A percentile compares a stretch with the other conserved stretches of the same genome.
These are phyloP conservation scores for Paecilomyces fulvus DNA, from an alignment of 2,329 filamentous ascomycete genomes.

Conservation along the genomic window DNA sequence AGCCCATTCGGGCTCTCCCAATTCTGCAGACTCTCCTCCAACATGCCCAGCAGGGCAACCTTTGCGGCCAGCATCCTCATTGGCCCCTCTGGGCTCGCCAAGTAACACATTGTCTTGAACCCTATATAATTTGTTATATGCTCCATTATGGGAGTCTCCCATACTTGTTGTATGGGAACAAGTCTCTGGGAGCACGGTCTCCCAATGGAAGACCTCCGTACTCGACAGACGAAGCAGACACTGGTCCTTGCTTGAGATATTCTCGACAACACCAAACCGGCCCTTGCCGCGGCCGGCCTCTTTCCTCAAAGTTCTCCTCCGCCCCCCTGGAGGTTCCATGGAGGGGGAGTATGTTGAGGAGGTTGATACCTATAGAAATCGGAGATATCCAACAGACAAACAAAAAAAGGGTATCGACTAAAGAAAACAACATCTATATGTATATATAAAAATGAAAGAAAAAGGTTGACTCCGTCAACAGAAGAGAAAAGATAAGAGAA, in stretches of 20 bases:
- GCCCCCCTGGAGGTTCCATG: too few species aligned
- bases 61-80: background rate
- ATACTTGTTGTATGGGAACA: background rate
- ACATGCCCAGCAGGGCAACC: background rate
- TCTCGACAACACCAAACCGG: too few species aligned
- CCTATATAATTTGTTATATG: background rate
- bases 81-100: background rate
- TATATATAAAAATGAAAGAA: background rate
- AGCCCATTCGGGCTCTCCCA: background rate
- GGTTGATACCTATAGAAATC: too few species aligned
- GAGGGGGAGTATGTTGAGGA: too few species aligned
- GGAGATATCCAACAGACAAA: too few species aligned
- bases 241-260: background rate
- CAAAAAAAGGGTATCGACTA: background rate
- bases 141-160: background rate
- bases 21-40: background rate
- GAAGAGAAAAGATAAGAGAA: too few species aligned
- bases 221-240: background rate
- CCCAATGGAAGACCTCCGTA: background rate
- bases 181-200: background rate
- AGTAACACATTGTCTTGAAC: background rate
- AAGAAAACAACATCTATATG: background rate
- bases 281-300: too few species aligned
- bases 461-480: background rate
- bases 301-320: too few species aligned